Conservation (phyloP, 768 basidiomycete genomes). For the Tylopilus balloui region DNA sequence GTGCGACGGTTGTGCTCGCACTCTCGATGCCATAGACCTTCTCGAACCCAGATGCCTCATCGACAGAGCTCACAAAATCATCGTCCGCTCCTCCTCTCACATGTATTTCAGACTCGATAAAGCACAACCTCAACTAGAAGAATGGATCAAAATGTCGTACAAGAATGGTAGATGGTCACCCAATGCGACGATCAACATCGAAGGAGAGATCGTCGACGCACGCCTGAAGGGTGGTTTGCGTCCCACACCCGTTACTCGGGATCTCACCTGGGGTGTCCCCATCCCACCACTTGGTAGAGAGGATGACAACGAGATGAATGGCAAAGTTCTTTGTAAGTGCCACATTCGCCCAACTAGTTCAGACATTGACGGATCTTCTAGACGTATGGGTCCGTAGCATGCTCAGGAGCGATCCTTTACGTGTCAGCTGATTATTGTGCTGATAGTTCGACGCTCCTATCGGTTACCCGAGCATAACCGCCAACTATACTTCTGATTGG, state of each 20-base stretch:
- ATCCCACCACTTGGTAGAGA: slow-evolving; percentile 72
- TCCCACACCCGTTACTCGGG: slow-evolving; percentile 89
- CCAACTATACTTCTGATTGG: slow-evolving; percentile 93
- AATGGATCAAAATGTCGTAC: slow-evolving; percentile 81
- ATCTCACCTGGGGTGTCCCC: slow-evolving; percentile 94
- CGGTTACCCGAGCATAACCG: slow-evolving; percentile 96
- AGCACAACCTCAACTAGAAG: slow-evolving; percentile 77
- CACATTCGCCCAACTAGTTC: background rate
- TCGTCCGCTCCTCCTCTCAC: slow-evolving; percentile 75
- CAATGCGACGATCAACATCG: slow-evolving; percentile 84
- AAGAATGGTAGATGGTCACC: slow-evolving; percentile 87
- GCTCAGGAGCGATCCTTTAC: background rate
- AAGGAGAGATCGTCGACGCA: slow-evolving; percentile 86
- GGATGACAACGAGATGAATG: slow-evolving; percentile 79
- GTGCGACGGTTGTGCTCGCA: slow-evolving; percentile 90
- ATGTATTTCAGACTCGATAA: slow-evolving; percentile 87
- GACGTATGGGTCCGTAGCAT: slow-evolving; percentile 83
- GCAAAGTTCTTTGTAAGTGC: slow-evolving; percentile 92
- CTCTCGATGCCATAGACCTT: slow-evolving; percentile 89
- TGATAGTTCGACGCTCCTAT: slow-evolving; percentile 93
- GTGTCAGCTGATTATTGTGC: slow-evolving; percentile 1
- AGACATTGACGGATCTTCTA: slow-evolving; percentile 27
- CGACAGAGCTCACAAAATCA: slow-evolving; percentile 72
- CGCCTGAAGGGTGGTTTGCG: slow-evolving; percentile 80
- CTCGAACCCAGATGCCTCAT: slow-evolving; percentile 93